Base-by-base conservation (phyloP, 805 yeast species). In the Cyberlindnera petersonii region DNA sequence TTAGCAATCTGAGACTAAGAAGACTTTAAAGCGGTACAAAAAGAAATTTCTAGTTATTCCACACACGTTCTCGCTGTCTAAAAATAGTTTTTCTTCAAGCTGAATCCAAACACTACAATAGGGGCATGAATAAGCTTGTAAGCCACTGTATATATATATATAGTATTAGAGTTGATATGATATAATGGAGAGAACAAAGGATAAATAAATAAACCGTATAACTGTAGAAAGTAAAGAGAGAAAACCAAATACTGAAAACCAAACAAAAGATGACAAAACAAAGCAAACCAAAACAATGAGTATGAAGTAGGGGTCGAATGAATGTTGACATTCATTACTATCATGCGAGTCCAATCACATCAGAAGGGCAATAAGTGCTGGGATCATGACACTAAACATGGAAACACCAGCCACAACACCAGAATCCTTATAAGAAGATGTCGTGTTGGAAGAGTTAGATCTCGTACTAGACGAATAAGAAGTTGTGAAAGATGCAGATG, bases 381-480 rank as follows among this genome's bases (percentile, higher is more conserved):
- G 39, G 8, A 35, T 28, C 34, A 37, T 17, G 15, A 42, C 5
- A 5, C 32, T 21, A 21, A 38, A 30, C 21, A 40, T 19, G 16
- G 47, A 37, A 24, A 37, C 21, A n/a, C 44, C 32, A 20, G 26
- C 22, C 10, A 24, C 17, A 28, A 20, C 43, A 33, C 40, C 46
- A 17, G 24, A n/a, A 26, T 31, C 49, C 21, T 37, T 41, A 27
- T 27, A 31, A 4, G 35, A 26, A 11, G 42, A 18, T 22, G 42
- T 26, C 10, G 17, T 22, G 40, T 24, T 33, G 19, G 44, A 26
- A 9, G 47, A 21, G 17, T 37, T 28, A 3, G 42, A 18, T 22
- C 40, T 26, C 10, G 17, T 22, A 39, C 21, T 33, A 15, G 44
- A 26, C 11, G 47, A 21, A 16, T 37, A 26, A 3, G 42, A n/a